Percentiles rank a stretch among this genome's conserved stretches.
Evolutionary conservation across 352 stramenopile species (phyloP).

Genomic region (Saprolegnia diclina): DNA sequence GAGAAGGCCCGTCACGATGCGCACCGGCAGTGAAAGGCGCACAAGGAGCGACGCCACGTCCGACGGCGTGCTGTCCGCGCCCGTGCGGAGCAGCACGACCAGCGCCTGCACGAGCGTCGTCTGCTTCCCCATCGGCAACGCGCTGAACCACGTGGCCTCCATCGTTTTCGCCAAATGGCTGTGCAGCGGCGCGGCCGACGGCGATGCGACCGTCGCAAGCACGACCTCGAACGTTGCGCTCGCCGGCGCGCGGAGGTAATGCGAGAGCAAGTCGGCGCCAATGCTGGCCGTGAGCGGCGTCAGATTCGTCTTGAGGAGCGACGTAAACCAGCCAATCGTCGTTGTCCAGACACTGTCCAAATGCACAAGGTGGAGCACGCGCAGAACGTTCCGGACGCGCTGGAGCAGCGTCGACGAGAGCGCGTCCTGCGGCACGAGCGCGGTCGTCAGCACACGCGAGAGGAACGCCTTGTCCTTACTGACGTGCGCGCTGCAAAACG

Average conservation of each 20-base stretch:
- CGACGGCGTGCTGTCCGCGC: constrained; percentile 8
- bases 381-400: constrained; percentile 51
- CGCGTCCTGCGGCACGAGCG: not conserved
- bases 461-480: constrained; percentile 35
- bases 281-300: constrained; percentile 29
- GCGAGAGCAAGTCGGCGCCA: constrained; percentile 43
- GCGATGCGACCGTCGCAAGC: constrained; percentile 37
- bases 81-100: constrained; percentile 15
- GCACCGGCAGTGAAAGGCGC: constrained; percentile 1
- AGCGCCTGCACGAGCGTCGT: not conserved
- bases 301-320: constrained; percentile 32
- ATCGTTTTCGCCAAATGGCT: constrained; percentile 16
- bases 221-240: constrained; percentile 57
- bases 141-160: constrained; percentile 4
- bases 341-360: constrained; percentile 51
- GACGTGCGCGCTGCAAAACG: constrained; percentile 39
- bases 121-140: not conserved
- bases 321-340: constrained; percentile 57
- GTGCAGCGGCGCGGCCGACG: constrained; percentile 7
- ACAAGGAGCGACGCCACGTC: not conserved
- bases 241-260: constrained; percentile 52
- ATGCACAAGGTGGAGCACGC: constrained; percentile 53
- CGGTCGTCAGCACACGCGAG: constrained; percentile 39
- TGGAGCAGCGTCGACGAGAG: constrained; percentile 42
- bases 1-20: constrained; percentile 11